Conservation (phyloP, 257 asterid species). For the Fraxinus quadrangulata region DNA sequence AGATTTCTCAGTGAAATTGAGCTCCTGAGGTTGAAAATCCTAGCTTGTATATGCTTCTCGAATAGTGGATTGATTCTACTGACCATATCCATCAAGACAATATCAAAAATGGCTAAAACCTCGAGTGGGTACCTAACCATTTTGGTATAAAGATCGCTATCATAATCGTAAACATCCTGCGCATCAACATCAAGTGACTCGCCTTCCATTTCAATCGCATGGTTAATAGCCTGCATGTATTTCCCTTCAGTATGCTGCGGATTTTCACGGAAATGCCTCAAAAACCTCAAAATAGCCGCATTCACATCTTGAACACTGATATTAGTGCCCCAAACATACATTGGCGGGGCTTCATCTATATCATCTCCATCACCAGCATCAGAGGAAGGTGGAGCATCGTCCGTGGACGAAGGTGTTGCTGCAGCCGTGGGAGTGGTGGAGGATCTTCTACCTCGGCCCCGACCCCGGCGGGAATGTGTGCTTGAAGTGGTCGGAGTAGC, state of each 20-base stretch:
- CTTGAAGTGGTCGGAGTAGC: slow-evolving; percentile 73
- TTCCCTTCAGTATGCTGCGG: slow-evolving; percentile 72
- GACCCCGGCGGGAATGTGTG: slow-evolving; percentile 43
- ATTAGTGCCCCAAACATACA: slow-evolving; percentile 97
- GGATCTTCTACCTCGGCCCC: slow-evolving; percentile 50
- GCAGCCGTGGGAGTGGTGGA: slow-evolving; percentile 51
- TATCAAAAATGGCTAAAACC: slow-evolving; percentile 91
- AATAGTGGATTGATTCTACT: slow-evolving; percentile 68
- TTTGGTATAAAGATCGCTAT: slow-evolving; percentile 74
- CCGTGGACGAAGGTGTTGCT: slow-evolving; percentile 69
- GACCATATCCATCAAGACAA: slow-evolving; percentile 91
- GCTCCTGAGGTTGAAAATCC: slow-evolving; percentile 79
- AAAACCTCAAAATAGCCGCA: slow-evolving; percentile 75
- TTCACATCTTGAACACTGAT: slow-evolving; percentile 90
- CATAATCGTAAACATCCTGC: slow-evolving; percentile 72
- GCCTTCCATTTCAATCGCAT: slow-evolving; percentile 87
- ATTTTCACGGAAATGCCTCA: slow-evolving; percentile 79
- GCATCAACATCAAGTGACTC: slow-evolving; percentile 97
- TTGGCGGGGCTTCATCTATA: slow-evolving; percentile 64
- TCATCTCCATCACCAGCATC: slow-evolving; percentile 74
- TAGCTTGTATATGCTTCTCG: slow-evolving; percentile 91
- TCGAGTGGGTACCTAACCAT: slow-evolving; percentile 96
- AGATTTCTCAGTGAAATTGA: slow-evolving; percentile 89
- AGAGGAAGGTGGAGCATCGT: slow-evolving; percentile 67
- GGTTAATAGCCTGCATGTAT: slow-evolving; percentile 68